Evolutionary conservation across 2,329 filamentous ascomycete genomes (phyloP).

Genomic region (Arthrobotrys megalospora): DNA sequence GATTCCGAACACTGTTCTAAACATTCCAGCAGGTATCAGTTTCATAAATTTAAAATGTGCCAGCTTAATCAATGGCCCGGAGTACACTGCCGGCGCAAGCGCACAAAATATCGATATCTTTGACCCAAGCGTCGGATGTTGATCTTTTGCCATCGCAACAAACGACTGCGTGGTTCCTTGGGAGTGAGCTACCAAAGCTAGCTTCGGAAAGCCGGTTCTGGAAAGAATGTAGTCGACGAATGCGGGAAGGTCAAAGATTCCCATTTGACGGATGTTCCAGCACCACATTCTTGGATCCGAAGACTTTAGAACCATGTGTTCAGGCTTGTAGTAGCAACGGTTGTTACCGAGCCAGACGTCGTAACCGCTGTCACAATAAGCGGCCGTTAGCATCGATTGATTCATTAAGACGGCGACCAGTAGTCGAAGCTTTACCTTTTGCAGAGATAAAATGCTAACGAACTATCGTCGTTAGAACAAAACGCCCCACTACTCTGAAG

Average conservation of each 20-base stretch:
- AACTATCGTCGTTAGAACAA: constrained; percentile 90
- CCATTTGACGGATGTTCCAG: constrained; percentile 97
- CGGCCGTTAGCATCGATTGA: constrained; percentile 11
- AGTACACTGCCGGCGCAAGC: constrained; percentile 90
- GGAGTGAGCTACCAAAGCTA: constrained; percentile 87
- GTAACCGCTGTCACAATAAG: constrained; percentile 74
- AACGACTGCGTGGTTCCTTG: constrained; percentile 93
- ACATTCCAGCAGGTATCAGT: constrained; percentile 81
- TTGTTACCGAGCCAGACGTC: constrained; percentile 98
- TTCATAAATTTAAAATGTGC: constrained; percentile 95
- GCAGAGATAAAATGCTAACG: constrained; percentile 90
- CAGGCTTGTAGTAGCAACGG: constrained; percentile 85
- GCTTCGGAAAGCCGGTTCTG: constrained; percentile 85
- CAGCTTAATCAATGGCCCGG: constrained; percentile 86
- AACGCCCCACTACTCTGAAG: constrained; percentile 90
- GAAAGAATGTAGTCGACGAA: constrained; percentile 83
- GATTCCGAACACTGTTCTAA: constrained; percentile 88
- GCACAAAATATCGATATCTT: constrained; percentile 92
- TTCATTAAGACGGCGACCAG: not conserved
- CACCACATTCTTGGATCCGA: constrained; percentile 93
- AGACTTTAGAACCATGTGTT: constrained; percentile 79
- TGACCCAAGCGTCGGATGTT: constrained; percentile 85
- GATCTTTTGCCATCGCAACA: constrained; percentile 89
- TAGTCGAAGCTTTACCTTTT: constrained; percentile 71
- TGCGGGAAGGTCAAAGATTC: constrained; percentile 86